Evolutionary conservation across 495 filamentous ascomycete species (phyloP).

Genomic region (Penicillium paxilli): DNA sequence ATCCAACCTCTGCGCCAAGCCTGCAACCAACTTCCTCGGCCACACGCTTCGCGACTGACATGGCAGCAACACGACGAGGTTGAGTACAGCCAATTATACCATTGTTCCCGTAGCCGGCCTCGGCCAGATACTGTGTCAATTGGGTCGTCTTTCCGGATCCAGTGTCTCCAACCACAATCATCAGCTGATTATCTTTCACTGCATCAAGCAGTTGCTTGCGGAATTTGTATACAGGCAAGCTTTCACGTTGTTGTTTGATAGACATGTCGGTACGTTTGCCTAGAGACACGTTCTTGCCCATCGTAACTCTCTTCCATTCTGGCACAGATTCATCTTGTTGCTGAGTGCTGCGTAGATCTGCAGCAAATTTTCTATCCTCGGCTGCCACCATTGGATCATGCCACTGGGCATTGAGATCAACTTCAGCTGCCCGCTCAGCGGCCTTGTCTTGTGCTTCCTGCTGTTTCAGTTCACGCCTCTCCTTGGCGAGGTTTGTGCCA

Average conservation of each 20-base stretch:
- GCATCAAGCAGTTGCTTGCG: slow-evolving; percentile 86
- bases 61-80: slow-evolving; percentile 93
- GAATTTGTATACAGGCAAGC: slow-evolving; percentile 88
- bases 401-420: slow-evolving; percentile 91
- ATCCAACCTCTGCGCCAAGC: slow-evolving; percentile 91
- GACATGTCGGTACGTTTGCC: slow-evolving; percentile 88
- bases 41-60: slow-evolving; percentile 96
- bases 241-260: slow-evolving; percentile 94
- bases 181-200: slow-evolving; percentile 79
- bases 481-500: slow-evolving; percentile 85
- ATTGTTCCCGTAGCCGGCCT: slow-evolving; percentile 83
- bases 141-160: slow-evolving; percentile 98
- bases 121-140: slow-evolving; percentile 90
- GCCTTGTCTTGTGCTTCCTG: slow-evolving; percentile 85
- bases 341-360: slow-evolving; percentile 67
- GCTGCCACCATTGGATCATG: slow-evolving; percentile 92
- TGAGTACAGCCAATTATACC: slow-evolving; percentile 98
- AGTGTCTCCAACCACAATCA: slow-evolving; percentile 97
- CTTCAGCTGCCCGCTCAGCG: slow-evolving; percentile 71
- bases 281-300: slow-evolving; percentile 77
- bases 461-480: slow-evolving; percentile 83
- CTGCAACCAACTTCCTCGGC: slow-evolving; percentile 93
- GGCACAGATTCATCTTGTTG: slow-evolving; percentile 68
- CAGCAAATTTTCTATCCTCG: slow-evolving; percentile 81
- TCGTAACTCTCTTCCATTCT: slow-evolving; percentile 88